A percentile compares a stretch with the other conserved stretches of the same genome.
Evolutionary conservation across 2,329 filamentous ascomycete species (phyloP).

Genomic region (Curvularia sp.): DNA sequence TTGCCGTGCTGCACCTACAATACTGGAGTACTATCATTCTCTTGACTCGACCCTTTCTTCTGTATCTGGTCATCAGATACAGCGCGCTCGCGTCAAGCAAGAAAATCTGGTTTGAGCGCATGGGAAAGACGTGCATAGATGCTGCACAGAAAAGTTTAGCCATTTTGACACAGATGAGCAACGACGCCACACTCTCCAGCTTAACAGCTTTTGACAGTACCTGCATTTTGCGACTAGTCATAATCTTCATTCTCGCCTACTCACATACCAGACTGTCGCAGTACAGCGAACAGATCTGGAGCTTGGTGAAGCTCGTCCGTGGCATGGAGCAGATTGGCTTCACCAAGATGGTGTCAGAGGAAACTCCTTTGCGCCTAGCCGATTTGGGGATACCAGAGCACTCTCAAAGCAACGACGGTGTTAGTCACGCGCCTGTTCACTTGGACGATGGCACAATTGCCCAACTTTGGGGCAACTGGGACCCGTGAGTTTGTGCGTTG

Average conservation of each 20-base stretch:
- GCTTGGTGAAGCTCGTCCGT: slow-evolving; percentile 29
- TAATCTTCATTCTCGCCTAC: slow-evolving; percentile 48
- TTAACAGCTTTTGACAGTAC: slow-evolving; percentile 48
- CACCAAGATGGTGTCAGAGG: slow-evolving; percentile 44
- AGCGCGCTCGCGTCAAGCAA: slow-evolving; percentile 33
- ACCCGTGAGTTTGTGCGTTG: slow-evolving; percentile 33
- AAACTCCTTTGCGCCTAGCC: slow-evolving; percentile 42
- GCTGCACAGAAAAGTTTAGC: slow-evolving; percentile 40
- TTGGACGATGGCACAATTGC: slow-evolving; percentile 40
- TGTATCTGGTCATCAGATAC: slow-evolving; percentile 44
- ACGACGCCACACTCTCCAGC: slow-evolving; percentile 36
- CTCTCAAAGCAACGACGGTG: not conserved
- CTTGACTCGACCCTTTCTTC: slow-evolving; percentile 44
- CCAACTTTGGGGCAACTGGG: slow-evolving; percentile 43
- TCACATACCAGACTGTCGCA: slow-evolving; percentile 38
- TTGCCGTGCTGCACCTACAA: slow-evolving; percentile 44
- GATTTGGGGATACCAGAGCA: slow-evolving; percentile 39
- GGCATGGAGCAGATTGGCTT: slow-evolving; percentile 47
- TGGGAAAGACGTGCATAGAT: slow-evolving; percentile 45
- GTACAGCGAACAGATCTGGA: slow-evolving; percentile 39
- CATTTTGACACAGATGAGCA: slow-evolving; percentile 41
- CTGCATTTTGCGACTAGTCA: slow-evolving; percentile 41
- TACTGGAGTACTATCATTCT: slow-evolving; percentile 48
- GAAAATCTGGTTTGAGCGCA: slow-evolving; percentile 44
- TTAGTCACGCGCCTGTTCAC: slow-evolving; percentile 22